Evolutionary conservation across 208 protist species (phyloP), one percentile per base, ranked within the genome.

Genomic region (Crithidia fasciculata): DNA sequence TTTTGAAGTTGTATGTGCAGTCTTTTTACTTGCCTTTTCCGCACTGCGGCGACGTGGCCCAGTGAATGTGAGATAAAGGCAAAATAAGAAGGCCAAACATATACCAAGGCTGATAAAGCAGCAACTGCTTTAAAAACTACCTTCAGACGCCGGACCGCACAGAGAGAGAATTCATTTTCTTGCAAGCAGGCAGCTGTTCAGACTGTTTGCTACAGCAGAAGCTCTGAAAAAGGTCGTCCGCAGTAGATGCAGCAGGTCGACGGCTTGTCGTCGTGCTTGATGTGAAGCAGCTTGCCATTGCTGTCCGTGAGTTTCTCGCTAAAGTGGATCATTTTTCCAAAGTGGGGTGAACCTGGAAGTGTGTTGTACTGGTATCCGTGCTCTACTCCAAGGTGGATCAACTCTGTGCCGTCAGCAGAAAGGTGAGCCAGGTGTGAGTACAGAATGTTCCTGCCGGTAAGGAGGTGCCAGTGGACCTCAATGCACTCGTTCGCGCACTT

Each of bases 311-410:
- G 59, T 66, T 96, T 96, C 54, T 85, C 76, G 37, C 72, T 90
- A 60, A 95, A 95, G 69, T 84, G 76, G 2, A 93, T 63, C 49
- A 82, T 94, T 81, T 92, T 87, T 19, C 87, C 60, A 74, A 96
- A 96, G 53, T 94, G 81, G 37, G 54, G 58, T 0, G 85, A 85
- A 4, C 92, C 92, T 9, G 92, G 92, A 37, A 93, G 82, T 10
- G 80, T 87, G 74, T 96, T 95, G 69, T 96, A 96, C 70, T 96
- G 92, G 69, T 94, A 96, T 13, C 90, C 92, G 68, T 93, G 83
- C 68, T 96, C 92, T 0, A 81, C 60, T 28, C 92, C 92, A 5
- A 93, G 50, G 60, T 96, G 92, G 12, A 91, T 54, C 6, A 91
- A 54, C 43, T 45, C 44, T 7, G 76, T 81, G 5, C 82, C 92